phyloP scores from a whole-genome alignment of 352 stramenopile genomes.

The Globisporangium ultimum region DNA sequence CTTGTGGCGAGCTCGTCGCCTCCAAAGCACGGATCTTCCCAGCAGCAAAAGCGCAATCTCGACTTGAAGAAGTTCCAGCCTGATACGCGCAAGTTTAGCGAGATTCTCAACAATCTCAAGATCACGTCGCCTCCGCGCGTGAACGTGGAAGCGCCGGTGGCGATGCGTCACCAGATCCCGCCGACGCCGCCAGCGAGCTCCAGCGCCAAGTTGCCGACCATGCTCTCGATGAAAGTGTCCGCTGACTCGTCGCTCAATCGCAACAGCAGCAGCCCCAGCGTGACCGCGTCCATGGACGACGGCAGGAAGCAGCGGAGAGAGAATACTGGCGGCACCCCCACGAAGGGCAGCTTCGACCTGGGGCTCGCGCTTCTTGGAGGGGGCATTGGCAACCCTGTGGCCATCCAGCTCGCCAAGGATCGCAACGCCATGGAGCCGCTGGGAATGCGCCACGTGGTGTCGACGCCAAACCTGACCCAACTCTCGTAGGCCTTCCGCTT shows the following conservation, averaged over 20 bases:
- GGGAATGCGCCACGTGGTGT: slow-evolving; percentile 61
- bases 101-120: slow-evolving; percentile 74
- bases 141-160: slow-evolving; percentile 8
- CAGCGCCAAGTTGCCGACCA: slow-evolving; percentile 7
- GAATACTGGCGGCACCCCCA: too few species aligned
- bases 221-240: slow-evolving; percentile 13
- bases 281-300: neutral
- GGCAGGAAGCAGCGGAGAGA: neutral
- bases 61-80: slow-evolving; percentile 76
- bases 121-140: slow-evolving; percentile 37
- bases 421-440: slow-evolving; percentile 17
- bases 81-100: slow-evolving; percentile 69
- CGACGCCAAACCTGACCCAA: slow-evolving; percentile 48
- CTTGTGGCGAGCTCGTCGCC: slow-evolving; percentile 5
- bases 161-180: slow-evolving; percentile 19
- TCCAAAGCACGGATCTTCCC: slow-evolving; percentile 2
- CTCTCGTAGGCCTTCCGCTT: slow-evolving; percentile 16
- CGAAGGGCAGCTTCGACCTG: too few species aligned
- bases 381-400: slow-evolving; percentile 2
- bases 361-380: too few species aligned
- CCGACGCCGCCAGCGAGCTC: slow-evolving; percentile 23
- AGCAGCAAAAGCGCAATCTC: slow-evolving; percentile 28
- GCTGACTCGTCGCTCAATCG: neutral
- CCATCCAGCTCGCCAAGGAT: slow-evolving; percentile 24
- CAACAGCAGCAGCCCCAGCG: slow-evolving; percentile 1